Percentiles rank a stretch among this genome's conserved stretches.
Conservation (phyloP, 2,329 filamentous ascomycete species). For the Plenodomus biglobosus region DNA sequence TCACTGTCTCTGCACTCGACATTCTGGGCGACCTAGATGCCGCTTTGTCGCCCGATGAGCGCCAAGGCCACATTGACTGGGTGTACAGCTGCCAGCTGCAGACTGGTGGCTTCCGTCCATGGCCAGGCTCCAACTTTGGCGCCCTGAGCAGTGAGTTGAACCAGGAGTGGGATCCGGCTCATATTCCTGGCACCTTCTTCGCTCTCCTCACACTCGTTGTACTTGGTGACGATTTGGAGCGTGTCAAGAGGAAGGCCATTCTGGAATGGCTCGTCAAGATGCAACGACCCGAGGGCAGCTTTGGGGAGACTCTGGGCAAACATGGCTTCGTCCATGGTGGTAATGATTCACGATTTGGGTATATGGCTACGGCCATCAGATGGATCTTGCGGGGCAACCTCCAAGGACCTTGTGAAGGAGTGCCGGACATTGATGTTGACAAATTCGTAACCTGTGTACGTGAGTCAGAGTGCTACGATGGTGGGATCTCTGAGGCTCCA, state of each 20-base stretch:
- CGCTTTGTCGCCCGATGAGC: constrained; percentile 57
- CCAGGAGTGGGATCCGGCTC: constrained; percentile 70
- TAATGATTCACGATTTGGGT: constrained; percentile 83
- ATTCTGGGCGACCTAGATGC: constrained; percentile 67
- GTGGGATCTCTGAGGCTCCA: constrained; percentile 76
- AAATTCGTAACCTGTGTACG: constrained; percentile 70
- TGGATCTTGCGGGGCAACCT: constrained; percentile 72
- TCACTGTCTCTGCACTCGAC: constrained; percentile 83
- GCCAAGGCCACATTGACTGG: constrained; percentile 67
- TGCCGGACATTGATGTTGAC: constrained; percentile 74
- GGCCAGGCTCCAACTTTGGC: constrained; percentile 66
- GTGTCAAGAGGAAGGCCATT: constrained; percentile 68
- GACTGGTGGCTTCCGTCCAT: constrained; percentile 84
- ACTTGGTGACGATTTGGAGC: constrained; percentile 60
- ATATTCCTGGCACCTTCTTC: constrained; percentile 86
- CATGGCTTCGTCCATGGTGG: constrained; percentile 69
- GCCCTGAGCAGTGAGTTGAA: constrained; percentile 54
- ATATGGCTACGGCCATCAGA: constrained; percentile 76
- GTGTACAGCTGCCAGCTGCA: constrained; percentile 85
- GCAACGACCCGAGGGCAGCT: constrained; percentile 84
- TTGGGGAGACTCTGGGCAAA: constrained; percentile 76
- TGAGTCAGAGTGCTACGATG: constrained; percentile 73
- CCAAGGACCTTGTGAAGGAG: constrained; percentile 56
- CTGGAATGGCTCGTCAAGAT: constrained; percentile 73
- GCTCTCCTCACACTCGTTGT: constrained; percentile 73